Evolutionary conservation across 179 eudicot genomes (phyloP), one percentile per base, ranked within the genome.

Genomic region (Spergularia azorica): DNA sequence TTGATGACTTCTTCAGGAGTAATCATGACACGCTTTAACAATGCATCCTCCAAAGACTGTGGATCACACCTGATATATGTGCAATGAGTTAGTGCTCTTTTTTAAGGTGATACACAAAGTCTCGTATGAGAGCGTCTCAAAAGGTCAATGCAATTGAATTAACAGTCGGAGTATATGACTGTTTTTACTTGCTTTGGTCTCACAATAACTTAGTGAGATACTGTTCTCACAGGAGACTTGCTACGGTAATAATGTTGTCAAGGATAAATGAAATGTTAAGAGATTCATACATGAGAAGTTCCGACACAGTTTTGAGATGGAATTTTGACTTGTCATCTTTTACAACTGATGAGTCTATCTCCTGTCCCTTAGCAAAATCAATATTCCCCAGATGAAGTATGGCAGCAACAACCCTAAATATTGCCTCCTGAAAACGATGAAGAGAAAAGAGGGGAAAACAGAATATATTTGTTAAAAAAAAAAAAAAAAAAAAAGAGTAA

Each of bases 1-100:
- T 89, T 93, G 66, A 93, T 93, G 77, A 93, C 90, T 88, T 93
- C 98, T 85, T 93, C 98, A 76, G 98, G 98, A 70, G 98, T 93
- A 79, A 93, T 84, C 98, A 93, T 93, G 71, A 93, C 89, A 86
- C 98, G 95, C 86, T 93, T 91, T 78, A 92, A 82, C 62, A 93
- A 75, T 67, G 98, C 98, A 90, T 93, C 98, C 86, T 93, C 93
- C 89, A 93, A 74, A 67, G 87, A 93, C 77, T 78, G 81, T 80
- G 86, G 87, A 79, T 93, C 92, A 87, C 99, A 95, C 97, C 99
- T 95, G 78, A 80, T 36, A 80, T 52, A 77, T 65, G 50, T 13
- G 70, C 41, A 69, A 70, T 79, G 21, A n/a, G 71, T 58, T 75
- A 86, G 26, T 55, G 59, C 13, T 46, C 48, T 59, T 56, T 26